phyloP scores from a whole-genome alignment of 148 eudicot genomes.

The Diospyros kaki region DNA sequence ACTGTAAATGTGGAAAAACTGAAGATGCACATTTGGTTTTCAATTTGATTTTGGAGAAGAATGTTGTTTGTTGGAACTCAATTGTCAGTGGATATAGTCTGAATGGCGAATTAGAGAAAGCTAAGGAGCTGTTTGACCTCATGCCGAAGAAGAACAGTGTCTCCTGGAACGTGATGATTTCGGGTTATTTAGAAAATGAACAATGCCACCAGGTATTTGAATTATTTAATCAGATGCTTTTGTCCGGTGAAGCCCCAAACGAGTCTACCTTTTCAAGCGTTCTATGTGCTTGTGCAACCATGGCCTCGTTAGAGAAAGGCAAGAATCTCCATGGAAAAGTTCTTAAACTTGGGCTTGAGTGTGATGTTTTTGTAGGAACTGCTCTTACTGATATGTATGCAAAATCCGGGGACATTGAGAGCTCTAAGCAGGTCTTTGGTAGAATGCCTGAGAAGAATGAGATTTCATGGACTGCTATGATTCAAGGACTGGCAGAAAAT shows the following conservation, averaged over 20 bases:
- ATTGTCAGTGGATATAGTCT: constrained; percentile 44
- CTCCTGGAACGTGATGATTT: constrained; percentile 51
- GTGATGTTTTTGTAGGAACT: constrained; percentile 36
- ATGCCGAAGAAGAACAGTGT: constrained; percentile 35
- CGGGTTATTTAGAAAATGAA: constrained; percentile 36
- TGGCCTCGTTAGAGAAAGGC: constrained; percentile 44
- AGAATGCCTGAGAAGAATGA: constrained; percentile 33
- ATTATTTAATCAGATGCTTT: constrained; percentile 32
- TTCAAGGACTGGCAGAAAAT: constrained; percentile 54
- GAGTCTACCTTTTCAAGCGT: constrained; percentile 34
- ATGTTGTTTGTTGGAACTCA: constrained; percentile 52
- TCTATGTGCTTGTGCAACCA: constrained; percentile 39
- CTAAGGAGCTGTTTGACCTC: constrained; percentile 34
- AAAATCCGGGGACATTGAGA: constrained; percentile 38
- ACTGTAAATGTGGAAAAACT: constrained; percentile 30
- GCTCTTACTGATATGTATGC: constrained; percentile 44
- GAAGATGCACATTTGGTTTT: constrained; percentile 33
- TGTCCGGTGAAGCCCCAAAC: constrained; percentile 32
- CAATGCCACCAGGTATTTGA: constrained; percentile 27
- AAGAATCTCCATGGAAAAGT: constrained; percentile 33
- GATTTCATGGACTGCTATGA: constrained; percentile 50
- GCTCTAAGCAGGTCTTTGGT: constrained; percentile 27
- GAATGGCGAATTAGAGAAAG: constrained; percentile 33
- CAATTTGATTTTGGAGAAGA: constrained; percentile 26
- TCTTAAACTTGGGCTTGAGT: constrained; percentile 38